phyloP scores from a whole-genome alignment of 257 asterid genomes.

The Ilex asprella region DNA sequence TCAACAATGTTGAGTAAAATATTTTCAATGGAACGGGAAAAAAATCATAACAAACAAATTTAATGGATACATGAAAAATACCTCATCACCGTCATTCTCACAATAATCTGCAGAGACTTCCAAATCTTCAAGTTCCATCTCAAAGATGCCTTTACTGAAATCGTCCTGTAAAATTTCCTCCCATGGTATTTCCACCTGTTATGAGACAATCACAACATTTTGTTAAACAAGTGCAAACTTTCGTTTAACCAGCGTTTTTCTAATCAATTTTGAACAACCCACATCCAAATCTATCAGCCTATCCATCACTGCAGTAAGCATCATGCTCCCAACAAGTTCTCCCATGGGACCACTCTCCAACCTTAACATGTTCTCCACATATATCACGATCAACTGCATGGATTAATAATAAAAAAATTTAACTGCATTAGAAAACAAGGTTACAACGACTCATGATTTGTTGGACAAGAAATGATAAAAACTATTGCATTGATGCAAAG shows the following conservation, averaged over 20 bases:
- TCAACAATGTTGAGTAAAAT: too few relatives aligned
- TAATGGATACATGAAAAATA: slow-evolving; percentile 10
- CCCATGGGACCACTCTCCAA: slow-evolving; percentile 65
- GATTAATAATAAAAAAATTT: not conserved
- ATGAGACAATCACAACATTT: slow-evolving; percentile 10
- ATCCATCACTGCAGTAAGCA: slow-evolving; percentile 58
- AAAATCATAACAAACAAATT: not conserved
- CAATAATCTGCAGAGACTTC: slow-evolving; percentile 42
- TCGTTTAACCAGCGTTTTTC: not conserved
- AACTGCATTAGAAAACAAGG: not conserved
- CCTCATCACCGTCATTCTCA: slow-evolving; percentile 53
- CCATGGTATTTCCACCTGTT: slow-evolving; percentile 75
- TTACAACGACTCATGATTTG: too few relatives aligned
- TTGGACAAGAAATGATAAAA: too few relatives aligned
- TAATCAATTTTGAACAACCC: slow-evolving; percentile 24
- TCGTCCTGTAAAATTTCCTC: slow-evolving; percentile 73
- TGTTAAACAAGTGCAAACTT: slow-evolving; percentile 6
- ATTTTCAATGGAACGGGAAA: too few relatives aligned
- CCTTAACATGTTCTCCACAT: slow-evolving; percentile 81
- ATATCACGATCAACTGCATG: slow-evolving; percentile 50
- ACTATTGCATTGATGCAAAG: too few relatives aligned
- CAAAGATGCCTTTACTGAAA: slow-evolving; percentile 71
- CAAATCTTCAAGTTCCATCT: slow-evolving; percentile 82
- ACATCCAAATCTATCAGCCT: slow-evolving; percentile 80
- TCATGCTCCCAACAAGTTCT: slow-evolving; percentile 57